Base-by-base conservation (phyloP, 495 filamentous ascomycete species). In the Podospora sp. region DNA sequence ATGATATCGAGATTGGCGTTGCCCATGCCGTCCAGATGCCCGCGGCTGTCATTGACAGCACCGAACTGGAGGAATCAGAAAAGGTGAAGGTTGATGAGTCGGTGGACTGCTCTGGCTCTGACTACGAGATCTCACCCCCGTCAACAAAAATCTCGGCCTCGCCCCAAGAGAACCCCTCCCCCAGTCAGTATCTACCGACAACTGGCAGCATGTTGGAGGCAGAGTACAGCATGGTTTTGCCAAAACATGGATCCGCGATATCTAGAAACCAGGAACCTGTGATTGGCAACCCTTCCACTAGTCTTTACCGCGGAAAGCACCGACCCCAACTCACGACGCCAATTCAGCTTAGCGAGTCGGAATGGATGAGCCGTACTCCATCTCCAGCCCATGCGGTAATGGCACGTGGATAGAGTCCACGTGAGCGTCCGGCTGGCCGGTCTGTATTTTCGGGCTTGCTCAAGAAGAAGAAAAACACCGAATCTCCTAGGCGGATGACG, bases 311-410 rank as follows among this genome's bases (percentile, higher is more conserved):
- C 12, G 9, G 11, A 14, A 18, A 11, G 2, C 40, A 68, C 18
- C 26, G 63, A 14, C 24, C 60, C 36, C 67, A 55, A 22, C 40
- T 66, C 18, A 65, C 51, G 51, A 65, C 51, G 51, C 64, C 60
- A 2, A 49, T 78, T 7, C 68, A 65, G 9, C 58, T 80, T 11
- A 77, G 67, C 2, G 80, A 82, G 60, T 62, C 76, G 11, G 77
- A 81, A 60, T 82, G 78, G 79, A 73, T 81, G 68, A 70, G 75
- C 29, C 75, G 73, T 25, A 77, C 75, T 21, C 80, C 78, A 1
- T 79, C 78, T 16, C 76, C 78, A 16, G 36, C 63, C 20, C 62
- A 46, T 18, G 16, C 11, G 5, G 62, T 2, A 65, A 53, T 46
- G 67, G 55, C 40, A 46, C 40, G 40, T 14, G 40, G 40, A 46